phyloP scores from a whole-genome alignment of 768 basidiomycete genomes.

The Mycena polygramma region DNA sequence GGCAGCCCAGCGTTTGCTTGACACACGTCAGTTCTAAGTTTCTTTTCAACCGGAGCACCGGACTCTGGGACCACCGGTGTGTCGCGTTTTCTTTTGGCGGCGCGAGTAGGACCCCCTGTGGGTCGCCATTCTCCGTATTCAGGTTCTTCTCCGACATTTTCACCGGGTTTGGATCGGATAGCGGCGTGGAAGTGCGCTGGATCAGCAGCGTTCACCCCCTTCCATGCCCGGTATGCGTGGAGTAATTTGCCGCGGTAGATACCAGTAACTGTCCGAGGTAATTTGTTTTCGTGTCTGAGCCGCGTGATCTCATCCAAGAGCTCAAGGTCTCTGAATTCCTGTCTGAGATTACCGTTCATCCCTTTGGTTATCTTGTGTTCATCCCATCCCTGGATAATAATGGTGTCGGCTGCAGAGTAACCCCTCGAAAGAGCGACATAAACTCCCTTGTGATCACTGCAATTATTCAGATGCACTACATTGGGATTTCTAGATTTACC shows the following conservation, averaged over 20 bases:
- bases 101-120: too few species aligned
- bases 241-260: background rate
- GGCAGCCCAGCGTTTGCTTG: too few species aligned
- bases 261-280: background rate
- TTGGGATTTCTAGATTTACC: background rate
- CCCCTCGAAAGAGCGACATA: slow-evolving; percentile 3
- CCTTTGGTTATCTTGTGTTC: background rate
- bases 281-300: background rate
- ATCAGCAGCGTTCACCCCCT: too few species aligned
- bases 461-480: background rate
- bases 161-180: too few species aligned
- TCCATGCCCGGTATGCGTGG: too few species aligned
- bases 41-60: too few species aligned
- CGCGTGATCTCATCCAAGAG: background rate
- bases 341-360: background rate
- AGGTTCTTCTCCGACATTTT: too few species aligned
- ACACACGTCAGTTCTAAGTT: too few species aligned
- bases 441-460: background rate
- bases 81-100: too few species aligned
- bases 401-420: background rate
- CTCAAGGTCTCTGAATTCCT: background rate
- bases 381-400: background rate
- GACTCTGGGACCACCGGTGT: too few species aligned
- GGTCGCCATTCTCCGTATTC: too few species aligned
- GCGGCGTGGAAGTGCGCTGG: too few species aligned